A percentile compares a stretch with the other conserved stretches of the same genome.
Evolutionary conservation across 345 rosid genomes (phyloP).

Genomic region (Brassica rapa): DNA sequence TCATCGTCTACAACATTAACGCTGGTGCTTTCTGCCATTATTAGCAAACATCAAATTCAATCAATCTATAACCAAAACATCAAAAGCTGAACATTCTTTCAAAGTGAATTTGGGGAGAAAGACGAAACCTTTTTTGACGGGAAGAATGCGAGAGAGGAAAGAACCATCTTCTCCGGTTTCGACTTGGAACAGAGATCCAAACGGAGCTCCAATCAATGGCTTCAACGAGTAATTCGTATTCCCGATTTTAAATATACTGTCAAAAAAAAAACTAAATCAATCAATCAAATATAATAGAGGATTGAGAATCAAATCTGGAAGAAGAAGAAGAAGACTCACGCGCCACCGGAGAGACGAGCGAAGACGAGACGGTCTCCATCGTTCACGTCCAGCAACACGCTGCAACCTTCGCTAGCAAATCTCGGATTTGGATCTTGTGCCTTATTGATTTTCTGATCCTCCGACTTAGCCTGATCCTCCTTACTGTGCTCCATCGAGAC

Average conservation of each 20-base stretch:
- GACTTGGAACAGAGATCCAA: conserved; percentile 79
- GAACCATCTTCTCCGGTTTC: conserved; percentile 67
- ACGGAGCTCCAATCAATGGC: conserved; percentile 84
- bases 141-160: conserved; percentile 53
- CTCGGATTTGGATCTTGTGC: conserved; percentile 46
- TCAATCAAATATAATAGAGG: background rate
- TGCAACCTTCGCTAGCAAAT: conserved; percentile 90
- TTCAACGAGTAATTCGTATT: conserved; percentile 59
- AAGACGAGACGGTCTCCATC: conserved; percentile 95
- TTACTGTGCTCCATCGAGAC: conserved; percentile 20
- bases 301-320: background rate
- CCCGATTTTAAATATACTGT: conserved; percentile 75
- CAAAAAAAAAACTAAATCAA: background rate
- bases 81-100: background rate
- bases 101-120: background rate
- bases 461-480: background rate
- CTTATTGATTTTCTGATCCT: conserved; percentile 4
- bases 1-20: conserved; percentile 55
- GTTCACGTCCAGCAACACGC: conserved; percentile 89
- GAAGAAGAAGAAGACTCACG: conserved; percentile 50
- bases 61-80: conserved; percentile 5
- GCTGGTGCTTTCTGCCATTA: conserved; percentile 39
- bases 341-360: conserved; percentile 77
- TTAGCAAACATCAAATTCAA: conserved; percentile 23
- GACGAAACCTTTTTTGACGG: conserved; percentile 52